These are phyloP conservation scores for Cyclostephanos tholiformis DNA, from an alignment of 108 stramenopile species.

Conservation along the genomic window DNA sequence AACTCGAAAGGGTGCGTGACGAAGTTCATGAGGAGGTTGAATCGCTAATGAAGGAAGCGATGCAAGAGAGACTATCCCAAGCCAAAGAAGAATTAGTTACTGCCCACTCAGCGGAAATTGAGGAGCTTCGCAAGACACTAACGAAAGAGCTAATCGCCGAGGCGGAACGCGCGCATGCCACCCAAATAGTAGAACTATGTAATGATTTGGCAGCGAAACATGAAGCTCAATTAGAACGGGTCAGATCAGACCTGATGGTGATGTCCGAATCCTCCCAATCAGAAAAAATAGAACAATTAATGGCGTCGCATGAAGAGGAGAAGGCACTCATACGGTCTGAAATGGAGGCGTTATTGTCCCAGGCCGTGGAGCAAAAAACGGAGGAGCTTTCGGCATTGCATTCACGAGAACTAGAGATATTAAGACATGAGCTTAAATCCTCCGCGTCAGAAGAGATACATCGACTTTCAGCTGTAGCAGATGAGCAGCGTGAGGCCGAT, in stretches of 20 bases:
- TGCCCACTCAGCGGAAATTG: slow-evolving; percentile 15
- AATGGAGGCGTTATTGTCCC: slow-evolving; percentile 14
- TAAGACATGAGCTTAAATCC: slow-evolving; percentile 24
- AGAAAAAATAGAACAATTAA: slow-evolving; percentile 17
- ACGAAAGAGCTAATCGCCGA: slow-evolving; percentile 14
- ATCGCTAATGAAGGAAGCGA: slow-evolving; percentile 5
- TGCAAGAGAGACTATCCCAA: slow-evolving; percentile 18
- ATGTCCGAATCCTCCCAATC: slow-evolving; percentile 15
- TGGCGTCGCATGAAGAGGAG: slow-evolving; percentile 26
- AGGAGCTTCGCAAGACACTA: slow-evolving; percentile 21
- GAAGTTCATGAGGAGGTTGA: slow-evolving; percentile 33
- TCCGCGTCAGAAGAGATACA: slow-evolving; percentile 13
- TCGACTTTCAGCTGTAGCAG: slow-evolving; percentile 5
- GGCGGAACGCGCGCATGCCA: slow-evolving; percentile 16
- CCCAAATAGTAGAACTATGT: slow-evolving; percentile 4
- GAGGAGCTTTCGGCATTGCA: background rate
- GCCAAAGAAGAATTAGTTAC: slow-evolving; percentile 12
- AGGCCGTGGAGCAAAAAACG: slow-evolving; percentile 16
- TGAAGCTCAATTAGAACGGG: slow-evolving; percentile 11
- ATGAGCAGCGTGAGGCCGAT: slow-evolving; percentile 15
- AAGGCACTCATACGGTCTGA: slow-evolving; percentile 32
- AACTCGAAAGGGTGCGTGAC: slow-evolving; percentile 32
- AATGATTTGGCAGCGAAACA: slow-evolving; percentile 24
- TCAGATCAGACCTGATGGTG: slow-evolving; percentile 20
- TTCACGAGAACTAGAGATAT: slow-evolving; percentile 30